Base-by-base conservation (phyloP, 2,329 filamentous ascomycete species). In the Penicillium sp. region DNA sequence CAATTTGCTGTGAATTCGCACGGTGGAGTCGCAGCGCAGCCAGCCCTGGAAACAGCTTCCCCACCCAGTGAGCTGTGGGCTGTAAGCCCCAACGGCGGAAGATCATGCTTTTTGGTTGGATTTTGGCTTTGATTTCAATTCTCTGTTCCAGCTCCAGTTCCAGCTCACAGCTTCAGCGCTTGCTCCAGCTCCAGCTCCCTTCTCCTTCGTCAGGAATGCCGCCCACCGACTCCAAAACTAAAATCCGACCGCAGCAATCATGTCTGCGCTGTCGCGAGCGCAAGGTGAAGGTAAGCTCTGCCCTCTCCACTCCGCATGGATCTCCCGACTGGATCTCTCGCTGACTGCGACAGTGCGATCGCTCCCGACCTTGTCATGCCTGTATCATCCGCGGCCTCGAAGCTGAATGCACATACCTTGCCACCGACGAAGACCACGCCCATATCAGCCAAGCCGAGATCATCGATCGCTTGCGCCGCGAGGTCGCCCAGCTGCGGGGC, bases 401-500 rank as follows among this genome's bases (percentile, higher is more conserved):
- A 47, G 51, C 64, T 4, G 63, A 68, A 54, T 68, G 65, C 52
- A 59, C 59, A 13, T 68, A 68, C 52, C 57, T 63, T 9, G 60
- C 65, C 9, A 65, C 60, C 4, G 45, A 63, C 63, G 84, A 86
- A 32, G 81, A 87, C 55, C 85, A 84, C 30, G 86, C 87, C 70
- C 77, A 82, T 54, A 78, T 86, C 37, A 84, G 86, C 78, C 79
- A 84, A 62, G 74, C 80, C 32, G 76, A 67, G 26, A 59, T 65
- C 20, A 68, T 68, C 29, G 51, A 66, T 17, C 59, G 55, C 10
- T 42, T 68, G 26, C 60, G 65, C 13, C 58, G 59, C 17, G 64
- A 68, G 34, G 52, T 68, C 43, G 46, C 56, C 9, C 56, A 63
- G 43, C 27, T 63, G 40, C 61, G 61, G 15, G 51, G 42, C 0